Evolutionary conservation across 2,329 filamentous ascomycete genomes (phyloP), one percentile per base, ranked within the genome.

Genomic region (Fusarium irregulare): DNA sequence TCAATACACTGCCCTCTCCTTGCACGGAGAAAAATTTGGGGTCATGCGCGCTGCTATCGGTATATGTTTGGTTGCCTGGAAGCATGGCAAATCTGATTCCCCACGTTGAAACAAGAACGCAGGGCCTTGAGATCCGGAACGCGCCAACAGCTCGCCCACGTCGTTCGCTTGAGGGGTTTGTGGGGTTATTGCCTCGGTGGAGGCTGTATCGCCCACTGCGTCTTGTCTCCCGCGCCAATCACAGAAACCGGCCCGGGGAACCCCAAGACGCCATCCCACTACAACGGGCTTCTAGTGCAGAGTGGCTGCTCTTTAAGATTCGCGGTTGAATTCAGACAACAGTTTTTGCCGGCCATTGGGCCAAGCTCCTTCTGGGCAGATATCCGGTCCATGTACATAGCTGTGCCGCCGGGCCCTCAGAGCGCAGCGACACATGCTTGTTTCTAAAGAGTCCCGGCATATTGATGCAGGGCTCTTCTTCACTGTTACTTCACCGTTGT

Each of bases 151-250:
- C 58, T 61, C 40, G 70, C 49, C 62, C 49, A 70, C 57, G 57
- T 55, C 59, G 64, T 58, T 62, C 65, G 67, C 62, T 64, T 70
- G 66, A 63, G 72, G 61, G 64, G 56, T 62, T 67, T 75, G 75
- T 76, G 75, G 75, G 75, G 75, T 75, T 53, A 42, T 73, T 50
- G 56, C 66, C 56, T 70, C 53, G 60, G 63, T 64, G 72, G 70
- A 71, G 66, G 67, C 61, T 74, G 64, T 64, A 72, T 58, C 64
- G 66, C 55, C 64, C 68, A 73, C 65, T 70, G 72, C 72, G 71
- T 67, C 44, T 63, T 64, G 70, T 72, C 71, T 77, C 75, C 75
- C 75, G 75, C 75, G 34, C 75, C 75, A 77, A 77, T 77, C 75
- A 77, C 61, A 56, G 50, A 32, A 50, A 62, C 56, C 46, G 51